Percentiles rank a stretch among this genome's conserved stretches.
Conservation (phyloP, 371 early-diverging fungal genomes). For the Mucor indicus region DNA sequence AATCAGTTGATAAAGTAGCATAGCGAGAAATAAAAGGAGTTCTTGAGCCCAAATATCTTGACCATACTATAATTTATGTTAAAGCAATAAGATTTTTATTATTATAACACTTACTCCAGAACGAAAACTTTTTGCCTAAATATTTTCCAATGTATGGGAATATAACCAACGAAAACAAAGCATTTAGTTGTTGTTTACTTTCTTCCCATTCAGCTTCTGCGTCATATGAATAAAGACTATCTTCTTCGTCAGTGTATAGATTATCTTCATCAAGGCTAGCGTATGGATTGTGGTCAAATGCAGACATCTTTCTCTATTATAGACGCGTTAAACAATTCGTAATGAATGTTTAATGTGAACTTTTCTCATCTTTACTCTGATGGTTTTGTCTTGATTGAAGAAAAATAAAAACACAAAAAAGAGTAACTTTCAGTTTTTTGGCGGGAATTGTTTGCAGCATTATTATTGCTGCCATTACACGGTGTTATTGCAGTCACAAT, state of each 20-base stretch:
- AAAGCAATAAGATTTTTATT: background rate
- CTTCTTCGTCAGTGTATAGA: constrained; percentile 13
- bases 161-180: constrained; percentile 55
- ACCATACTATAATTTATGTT: constrained; percentile 5
- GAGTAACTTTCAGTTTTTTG: too few species aligned
- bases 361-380: too few species aligned
- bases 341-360: too few species aligned
- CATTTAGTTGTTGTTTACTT: constrained; percentile 54
- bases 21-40: constrained; percentile 8
- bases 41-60: constrained; percentile 8
- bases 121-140: constrained; percentile 57
- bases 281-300: constrained; percentile 17
- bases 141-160: constrained; percentile 60
- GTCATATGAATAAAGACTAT: constrained; percentile 39
- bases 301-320: too few species aligned
- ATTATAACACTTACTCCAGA: constrained; percentile 43
- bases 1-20: constrained; percentile 1
- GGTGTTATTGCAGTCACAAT: too few species aligned
- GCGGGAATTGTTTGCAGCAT: too few species aligned
- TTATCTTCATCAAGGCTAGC: constrained; percentile 27
- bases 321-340: too few species aligned
- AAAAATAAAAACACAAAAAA: too few species aligned
- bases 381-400: too few species aligned
- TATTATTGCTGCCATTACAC: too few species aligned
- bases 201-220: constrained; percentile 65